These are phyloP conservation scores for Onygenales sp. DNA, from an alignment of 2,329 filamentous ascomycete species.

Conservation along the genomic window DNA sequence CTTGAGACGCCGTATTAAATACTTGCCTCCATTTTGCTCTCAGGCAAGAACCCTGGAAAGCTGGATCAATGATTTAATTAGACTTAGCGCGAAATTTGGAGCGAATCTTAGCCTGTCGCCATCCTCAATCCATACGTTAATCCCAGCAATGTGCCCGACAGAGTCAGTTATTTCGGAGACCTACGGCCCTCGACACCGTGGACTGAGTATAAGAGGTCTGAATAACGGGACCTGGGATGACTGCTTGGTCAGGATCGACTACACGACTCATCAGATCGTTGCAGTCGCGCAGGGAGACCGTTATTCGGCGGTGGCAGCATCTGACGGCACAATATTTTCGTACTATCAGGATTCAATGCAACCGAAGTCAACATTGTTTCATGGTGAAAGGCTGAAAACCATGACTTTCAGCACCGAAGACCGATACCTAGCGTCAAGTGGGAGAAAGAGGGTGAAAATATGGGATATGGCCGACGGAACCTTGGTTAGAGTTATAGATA, in stretches of 20 bases:
- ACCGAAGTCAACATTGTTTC: slow-evolving; percentile 9
- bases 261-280: slow-evolving; percentile 15
- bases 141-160: slow-evolving; percentile 25
- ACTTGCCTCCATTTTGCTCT: slow-evolving; percentile 3
- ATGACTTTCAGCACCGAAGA: slow-evolving; percentile 19
- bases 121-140: slow-evolving; percentile 24
- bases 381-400: slow-evolving; percentile 17
- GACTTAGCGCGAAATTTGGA: slow-evolving; percentile 24
- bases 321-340: slow-evolving; percentile 20
- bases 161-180: slow-evolving; percentile 19
- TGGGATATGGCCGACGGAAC: slow-evolving; percentile 14
- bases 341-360: slow-evolving; percentile 19
- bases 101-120: slow-evolving; percentile 20
- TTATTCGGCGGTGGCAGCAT: slow-evolving; percentile 22
- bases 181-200: slow-evolving; percentile 1
- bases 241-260: slow-evolving; percentile 23
- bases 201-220: slow-evolving; percentile 16
- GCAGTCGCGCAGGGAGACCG: slow-evolving; percentile 17
- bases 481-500: slow-evolving; percentile 5
- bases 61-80: slow-evolving; percentile 25
- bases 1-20: slow-evolving; percentile 7
- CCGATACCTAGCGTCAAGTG: slow-evolving; percentile 15
- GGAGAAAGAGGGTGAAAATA: slow-evolving; percentile 9
- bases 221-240: slow-evolving; percentile 23
- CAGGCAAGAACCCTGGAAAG: slow-evolving; percentile 17